Base-by-base conservation (phyloP, 2,329 filamentous ascomycete species). In the Aspergillus fischeri region DNA sequence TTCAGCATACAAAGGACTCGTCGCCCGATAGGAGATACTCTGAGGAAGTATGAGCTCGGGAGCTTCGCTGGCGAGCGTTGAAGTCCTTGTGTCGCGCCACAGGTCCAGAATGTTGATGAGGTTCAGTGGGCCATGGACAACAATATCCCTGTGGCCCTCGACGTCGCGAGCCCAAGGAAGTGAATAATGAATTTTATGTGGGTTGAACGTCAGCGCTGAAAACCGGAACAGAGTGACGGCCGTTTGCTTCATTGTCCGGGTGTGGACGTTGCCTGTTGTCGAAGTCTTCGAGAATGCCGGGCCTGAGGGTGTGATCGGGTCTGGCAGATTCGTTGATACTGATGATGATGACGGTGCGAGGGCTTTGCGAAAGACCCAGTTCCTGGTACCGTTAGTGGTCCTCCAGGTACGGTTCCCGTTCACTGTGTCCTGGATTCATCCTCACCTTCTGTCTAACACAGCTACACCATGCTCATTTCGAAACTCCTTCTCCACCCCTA, bases 401-500 rank as follows among this genome's bases (percentile, higher is more conserved):
- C 29, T 32, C 3, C 10, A 11, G 9, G 10, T 32, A 32, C 10
- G 4, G 29, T 32, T 32, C 3, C 11, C 29, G 10, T 7, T 32
- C 29, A 11, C 29, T 11, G 29, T 3, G 29, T 11, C 29, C 29
- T 11, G 29, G 29, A 29, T 27, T 4, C 21, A 52, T 24, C 14
- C 67, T 50, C 60, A 82, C 75, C 86, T 76, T 62, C 75, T 75
- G 68, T 88, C 86, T 35, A 81, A 68, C 28, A 88, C 63, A 0
- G 78, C 78, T 48, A 83, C 62, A 0, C 83, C 85, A 21, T 76
- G 63, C 5, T 78, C 75, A 41, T 80, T 81, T 65, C 77, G 75
- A 55, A 85, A 82, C 57, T 80, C 77, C 72, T 88, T 88, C 69
- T 85, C 80, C 0, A 89, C 82, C 1, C 84, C 79, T 0, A 88